Percentiles rank a stretch among this genome's conserved stretches.
Evolutionary conservation across 2,329 filamentous ascomycete species (phyloP).

Genomic region (Aspergillus intermedius): DNA sequence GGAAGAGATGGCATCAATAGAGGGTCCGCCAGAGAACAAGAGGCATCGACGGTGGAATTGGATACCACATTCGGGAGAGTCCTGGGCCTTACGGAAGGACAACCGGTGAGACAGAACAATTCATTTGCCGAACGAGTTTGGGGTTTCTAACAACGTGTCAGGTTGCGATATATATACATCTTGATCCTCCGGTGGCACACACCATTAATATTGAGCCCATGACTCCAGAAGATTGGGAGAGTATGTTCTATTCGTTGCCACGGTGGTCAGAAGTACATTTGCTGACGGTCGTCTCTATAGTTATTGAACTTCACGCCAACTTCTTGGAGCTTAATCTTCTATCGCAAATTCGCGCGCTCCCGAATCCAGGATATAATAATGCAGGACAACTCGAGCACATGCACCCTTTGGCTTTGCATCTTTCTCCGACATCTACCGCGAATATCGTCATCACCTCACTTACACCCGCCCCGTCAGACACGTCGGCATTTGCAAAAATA

Average conservation of each 20-base stretch:
- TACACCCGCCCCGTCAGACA: conserved; percentile 62
- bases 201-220: conserved; percentile 95
- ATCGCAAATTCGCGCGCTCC: conserved; percentile 84
- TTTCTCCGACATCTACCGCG: conserved; percentile 91
- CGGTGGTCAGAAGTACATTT: neutral
- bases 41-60: conserved; percentile 72
- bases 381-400: conserved; percentile 48
- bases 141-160: conserved; percentile 29
- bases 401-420: conserved; percentile 82
- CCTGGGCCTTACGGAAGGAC: conserved; percentile 71
- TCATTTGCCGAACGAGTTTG: conserved; percentile 24
- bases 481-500: conserved; percentile 80
- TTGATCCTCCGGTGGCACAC: conserved; percentile 85
- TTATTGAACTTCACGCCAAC: conserved; percentile 93
- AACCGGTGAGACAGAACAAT: conserved; percentile 55
- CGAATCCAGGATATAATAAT: conserved; percentile 68
- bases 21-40: conserved; percentile 63
- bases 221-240: conserved; percentile 96
- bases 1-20: conserved; percentile 65
- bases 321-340: conserved; percentile 93
- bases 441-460: conserved; percentile 81
- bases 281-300: conserved; percentile 25
- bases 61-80: conserved; percentile 76
- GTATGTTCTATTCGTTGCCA: conserved; percentile 31
- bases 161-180: conserved; percentile 63